A percentile compares a stretch with the other conserved stretches of the same genome.
phyloP scores from a whole-genome alignment of 305 asterid genomes.

The Andrographis paniculata region DNA sequence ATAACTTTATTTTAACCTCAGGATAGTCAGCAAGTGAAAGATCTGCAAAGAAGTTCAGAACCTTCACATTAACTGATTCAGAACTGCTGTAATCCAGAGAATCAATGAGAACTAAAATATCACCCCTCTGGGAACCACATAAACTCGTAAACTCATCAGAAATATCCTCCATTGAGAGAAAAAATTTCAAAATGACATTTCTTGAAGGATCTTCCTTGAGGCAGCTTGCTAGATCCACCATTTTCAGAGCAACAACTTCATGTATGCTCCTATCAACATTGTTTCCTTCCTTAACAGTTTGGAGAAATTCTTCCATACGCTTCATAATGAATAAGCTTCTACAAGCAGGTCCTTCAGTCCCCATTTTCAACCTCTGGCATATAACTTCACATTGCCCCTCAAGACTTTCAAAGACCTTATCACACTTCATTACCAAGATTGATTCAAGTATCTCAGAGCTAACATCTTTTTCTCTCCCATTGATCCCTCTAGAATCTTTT shows the following conservation, averaged over 20 bases:
- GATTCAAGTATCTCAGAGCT: constrained; percentile 59
- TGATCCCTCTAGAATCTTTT: constrained; percentile 38
- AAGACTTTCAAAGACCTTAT: constrained; percentile 66
- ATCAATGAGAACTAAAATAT: constrained; percentile 74
- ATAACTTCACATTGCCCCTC: constrained; percentile 60
- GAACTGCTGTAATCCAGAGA: constrained; percentile 64
- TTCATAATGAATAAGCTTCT: constrained; percentile 62
- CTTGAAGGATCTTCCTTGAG: constrained; percentile 54
- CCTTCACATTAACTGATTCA: constrained; percentile 65
- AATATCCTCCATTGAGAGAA: constrained; percentile 49
- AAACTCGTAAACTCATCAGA: constrained; percentile 44
- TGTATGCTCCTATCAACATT: constrained; percentile 50
- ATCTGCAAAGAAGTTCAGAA: constrained; percentile 75
- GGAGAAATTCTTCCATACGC: constrained; percentile 73
- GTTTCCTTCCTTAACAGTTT: constrained; percentile 30
- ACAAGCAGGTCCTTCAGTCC: constrained; percentile 55
- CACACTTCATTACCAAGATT: constrained; percentile 58
- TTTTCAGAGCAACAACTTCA: constrained; percentile 55
- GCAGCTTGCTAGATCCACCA: constrained; percentile 56
- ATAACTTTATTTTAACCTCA: constrained; percentile 55
- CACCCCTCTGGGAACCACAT: constrained; percentile 52
- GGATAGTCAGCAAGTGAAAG: constrained; percentile 58
- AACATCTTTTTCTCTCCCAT: constrained; percentile 45
- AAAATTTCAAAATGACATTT: constrained; percentile 37
- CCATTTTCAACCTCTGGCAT: constrained; percentile 52